Conservation (phyloP, 2,329 filamentous ascomycete species). For the Ascochyta lentis region DNA sequence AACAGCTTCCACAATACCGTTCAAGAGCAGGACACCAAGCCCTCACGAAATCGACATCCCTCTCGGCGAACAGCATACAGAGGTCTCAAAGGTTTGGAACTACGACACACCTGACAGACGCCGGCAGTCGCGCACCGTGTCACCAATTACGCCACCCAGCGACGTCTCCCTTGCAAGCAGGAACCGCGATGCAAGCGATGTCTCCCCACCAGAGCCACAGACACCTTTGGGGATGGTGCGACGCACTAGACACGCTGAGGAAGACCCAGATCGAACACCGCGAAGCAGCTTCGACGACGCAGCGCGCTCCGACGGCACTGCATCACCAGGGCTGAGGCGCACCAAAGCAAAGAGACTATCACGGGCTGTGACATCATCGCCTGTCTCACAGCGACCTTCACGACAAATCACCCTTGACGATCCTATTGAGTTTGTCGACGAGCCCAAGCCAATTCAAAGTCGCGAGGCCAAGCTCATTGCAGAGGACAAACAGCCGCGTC, state of each 20-base stretch:
- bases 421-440: slow-evolving; percentile 28
- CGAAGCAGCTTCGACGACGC: slow-evolving; percentile 49
- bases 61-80: slow-evolving; percentile 63
- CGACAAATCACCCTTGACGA: slow-evolving; percentile 47
- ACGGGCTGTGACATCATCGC: slow-evolving; percentile 37
- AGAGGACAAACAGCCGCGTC: slow-evolving; percentile 32
- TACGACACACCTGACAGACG: slow-evolving; percentile 44
- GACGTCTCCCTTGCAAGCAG: slow-evolving; percentile 41
- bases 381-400: slow-evolving; percentile 38
- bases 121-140: slow-evolving; percentile 37
- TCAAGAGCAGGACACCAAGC: slow-evolving; percentile 54
- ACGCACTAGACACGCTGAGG: slow-evolving; percentile 18
- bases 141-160: slow-evolving; percentile 47
- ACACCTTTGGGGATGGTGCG: slow-evolving; percentile 22
- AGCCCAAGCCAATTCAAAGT: slow-evolving; percentile 14
- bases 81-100: slow-evolving; percentile 56
- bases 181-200: slow-evolving; percentile 18
- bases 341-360: slow-evolving; percentile 50
- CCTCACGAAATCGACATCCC: slow-evolving; percentile 65
- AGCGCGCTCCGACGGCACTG: slow-evolving; percentile 38
- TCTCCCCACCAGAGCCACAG: slow-evolving; percentile 24
- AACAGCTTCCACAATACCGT: slow-evolving; percentile 42
- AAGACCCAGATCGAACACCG: slow-evolving; percentile 41
- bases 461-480: slow-evolving; percentile 11
- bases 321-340: slow-evolving; percentile 46